phyloP scores from a whole-genome alignment of 176 grass and related monocot genomes.

The Rhynchospora pubera region DNA sequence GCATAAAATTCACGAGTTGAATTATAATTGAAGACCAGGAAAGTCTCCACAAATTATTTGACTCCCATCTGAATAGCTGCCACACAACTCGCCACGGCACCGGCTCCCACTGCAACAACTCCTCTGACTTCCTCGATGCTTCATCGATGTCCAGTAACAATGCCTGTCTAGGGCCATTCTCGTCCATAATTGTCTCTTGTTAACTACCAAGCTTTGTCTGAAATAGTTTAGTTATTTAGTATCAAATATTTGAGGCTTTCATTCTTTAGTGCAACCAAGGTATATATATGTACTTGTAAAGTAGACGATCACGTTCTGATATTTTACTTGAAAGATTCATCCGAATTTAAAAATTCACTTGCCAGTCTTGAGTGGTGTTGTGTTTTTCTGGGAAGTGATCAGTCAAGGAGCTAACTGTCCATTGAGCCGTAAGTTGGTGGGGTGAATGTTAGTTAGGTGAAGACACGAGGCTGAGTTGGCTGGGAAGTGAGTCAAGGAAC shows the following conservation, averaged over 20 bases:
- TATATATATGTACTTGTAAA: background rate
- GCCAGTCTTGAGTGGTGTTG: background rate
- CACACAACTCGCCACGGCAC: constrained; percentile 21
- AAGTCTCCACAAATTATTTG: constrained; percentile 62
- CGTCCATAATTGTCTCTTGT: constrained; percentile 29
- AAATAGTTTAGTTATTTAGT: background rate
- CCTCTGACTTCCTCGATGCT: constrained; percentile 33
- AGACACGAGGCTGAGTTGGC: background rate
- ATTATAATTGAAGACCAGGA: constrained; percentile 76
- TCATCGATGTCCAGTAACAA: constrained; percentile 33
- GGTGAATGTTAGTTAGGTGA: constrained; percentile 11
- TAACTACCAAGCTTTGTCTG: background rate
- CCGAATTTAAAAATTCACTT: background rate
- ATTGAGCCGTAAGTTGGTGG: background rate
- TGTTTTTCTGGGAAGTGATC: background rate
- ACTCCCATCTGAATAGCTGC: constrained; percentile 55
- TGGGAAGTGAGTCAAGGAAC: background rate
- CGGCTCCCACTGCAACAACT: constrained; percentile 41
- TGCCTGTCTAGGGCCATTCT: background rate
- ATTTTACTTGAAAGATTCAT: background rate
- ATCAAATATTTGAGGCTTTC: background rate
- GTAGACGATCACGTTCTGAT: background rate
- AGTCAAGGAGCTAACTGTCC: constrained; percentile 12
- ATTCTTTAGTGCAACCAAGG: background rate
- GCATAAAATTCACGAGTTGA: constrained; percentile 60